These are phyloP conservation scores for Emergomyces pasteurianus DNA, from an alignment of 2,329 filamentous ascomycete species.

Conservation along the genomic window DNA sequence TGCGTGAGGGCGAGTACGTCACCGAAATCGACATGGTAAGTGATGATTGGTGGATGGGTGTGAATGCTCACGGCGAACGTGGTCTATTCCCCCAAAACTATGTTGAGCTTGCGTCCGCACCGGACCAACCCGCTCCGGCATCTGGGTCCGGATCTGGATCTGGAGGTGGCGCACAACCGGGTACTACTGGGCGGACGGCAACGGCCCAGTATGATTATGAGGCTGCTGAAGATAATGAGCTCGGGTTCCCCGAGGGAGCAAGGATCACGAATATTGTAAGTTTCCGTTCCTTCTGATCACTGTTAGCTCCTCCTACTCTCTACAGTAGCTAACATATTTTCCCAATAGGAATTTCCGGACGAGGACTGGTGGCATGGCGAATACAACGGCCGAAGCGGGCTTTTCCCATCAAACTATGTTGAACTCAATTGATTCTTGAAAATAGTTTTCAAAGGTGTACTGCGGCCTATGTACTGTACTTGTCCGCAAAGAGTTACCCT, in stretches of 20 bases:
- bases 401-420: slow-evolving; percentile 57
- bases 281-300: slow-evolving; percentile 11
- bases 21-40: slow-evolving; percentile 95
- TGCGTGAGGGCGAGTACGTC: slow-evolving; percentile 77
- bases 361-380: slow-evolving; percentile 98
- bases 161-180: slow-evolving; percentile 21
- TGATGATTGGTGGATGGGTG: slow-evolving; percentile 97
- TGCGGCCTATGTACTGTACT: neutral
- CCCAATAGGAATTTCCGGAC: slow-evolving; percentile 72
- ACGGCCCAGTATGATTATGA: slow-evolving; percentile 92
- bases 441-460: neutral
- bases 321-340: neutral
- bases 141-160: slow-evolving; percentile 22
- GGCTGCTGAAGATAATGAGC: slow-evolving; percentile 81
- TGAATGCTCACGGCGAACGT: slow-evolving; percentile 69
- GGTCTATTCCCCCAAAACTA: slow-evolving; percentile 97
- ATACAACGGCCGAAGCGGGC: slow-evolving; percentile 63
- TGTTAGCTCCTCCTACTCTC: neutral
- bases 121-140: slow-evolving; percentile 20
- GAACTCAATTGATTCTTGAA: slow-evolving; percentile 24
- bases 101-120: slow-evolving; percentile 58
- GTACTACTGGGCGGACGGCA: slow-evolving; percentile 43
- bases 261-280: slow-evolving; percentile 66
- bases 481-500: neutral
- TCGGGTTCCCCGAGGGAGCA: slow-evolving; percentile 80